Base-by-base conservation (phyloP, 768 basidiomycete species). In the Hericium alpestre region DNA sequence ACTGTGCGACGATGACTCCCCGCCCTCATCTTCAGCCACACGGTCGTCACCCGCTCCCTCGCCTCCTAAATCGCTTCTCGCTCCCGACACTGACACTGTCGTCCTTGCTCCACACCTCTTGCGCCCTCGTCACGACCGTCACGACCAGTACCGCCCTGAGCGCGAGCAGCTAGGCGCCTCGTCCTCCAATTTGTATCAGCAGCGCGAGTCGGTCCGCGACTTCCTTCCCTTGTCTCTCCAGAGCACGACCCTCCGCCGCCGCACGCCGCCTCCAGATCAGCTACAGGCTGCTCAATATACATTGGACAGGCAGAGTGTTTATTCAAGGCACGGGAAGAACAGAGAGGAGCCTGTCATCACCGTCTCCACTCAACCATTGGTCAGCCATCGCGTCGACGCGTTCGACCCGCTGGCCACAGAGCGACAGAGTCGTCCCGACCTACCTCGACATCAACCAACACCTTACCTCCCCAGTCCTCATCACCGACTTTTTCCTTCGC, bases 1-100 rank as follows among this genome's bases (percentile, higher is more conserved):
- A 40, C 78, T 89, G 32, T 87, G 84, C 65, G 72, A 77, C 64
- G 79, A 81, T 65, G 70, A 75, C 60, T 65, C 60, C 15, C 46
- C 50, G 9, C 57, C 58, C 6, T 5, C 55, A 40, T 3, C 54
- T 41, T 9, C 39, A 38, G 6, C 47, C 27, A 54, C 57, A 38
- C 41, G 53, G 49, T n/a, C 27, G 11, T 22, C 61, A 22, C 50
- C 32, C 8, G 46, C 60, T 2, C 47, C 43, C 38, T 43, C 32
- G 25, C 51, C 59, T 38, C 40, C 60, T 22, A 50, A 47, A 37
- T 38, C 59, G 20, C 56, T 51, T 52, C 51, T 58, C 39, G 46
- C 40, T 41, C 56, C 37, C 51, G 48, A 32, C 46, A 51, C 56
- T 22, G 48, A 38, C 25, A 6, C 41, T 40, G 20, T 56, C 50